phyloP scores from a whole-genome alignment of 768 basidiomycete genomes.

The Filobasidium wieringae region DNA sequence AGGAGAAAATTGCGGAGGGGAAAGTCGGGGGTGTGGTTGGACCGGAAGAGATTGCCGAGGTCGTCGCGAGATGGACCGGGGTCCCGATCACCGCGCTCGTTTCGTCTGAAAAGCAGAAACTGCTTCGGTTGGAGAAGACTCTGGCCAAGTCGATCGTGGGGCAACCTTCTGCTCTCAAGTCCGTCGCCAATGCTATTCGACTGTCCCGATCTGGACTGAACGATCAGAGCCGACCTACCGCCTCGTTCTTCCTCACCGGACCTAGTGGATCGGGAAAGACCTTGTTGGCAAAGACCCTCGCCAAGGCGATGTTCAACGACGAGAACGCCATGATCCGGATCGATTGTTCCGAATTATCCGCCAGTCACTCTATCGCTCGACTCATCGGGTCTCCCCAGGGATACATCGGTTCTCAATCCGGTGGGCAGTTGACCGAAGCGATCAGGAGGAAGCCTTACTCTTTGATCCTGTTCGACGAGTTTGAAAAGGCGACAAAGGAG shows the following conservation, averaged over 20 bases:
- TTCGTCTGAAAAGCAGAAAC: conserved; percentile 36
- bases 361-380: conserved; percentile 37
- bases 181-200: conserved; percentile 40
- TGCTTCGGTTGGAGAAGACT: conserved; percentile 38
- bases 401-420: conserved; percentile 38
- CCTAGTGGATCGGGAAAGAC: conserved; percentile 41
- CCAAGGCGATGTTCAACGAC: conserved; percentile 40
- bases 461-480: conserved; percentile 39
- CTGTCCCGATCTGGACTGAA: conserved; percentile 37
- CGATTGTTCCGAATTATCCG: conserved; percentile 57
- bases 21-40: conserved; percentile 48
- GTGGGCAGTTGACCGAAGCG: conserved; percentile 39
- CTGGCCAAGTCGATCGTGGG: conserved; percentile 50
- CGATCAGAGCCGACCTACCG: conserved; percentile 38
- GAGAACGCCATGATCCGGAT: conserved; percentile 38
- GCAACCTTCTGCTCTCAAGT: conserved; percentile 56
- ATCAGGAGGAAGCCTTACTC: conserved; percentile 37
- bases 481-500: conserved; percentile 42
- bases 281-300: conserved; percentile 37
- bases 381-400: conserved; percentile 38
- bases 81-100: conserved; percentile 72
- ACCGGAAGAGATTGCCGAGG: conserved; percentile 82
- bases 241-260: conserved; percentile 37
- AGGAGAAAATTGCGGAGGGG: conserved; percentile 48
- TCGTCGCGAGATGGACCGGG: conserved; percentile 84